Evolutionary conservation across 192 early-diverging fungal species (phyloP).

Genomic region (Gamsiella multidivaricata): DNA sequence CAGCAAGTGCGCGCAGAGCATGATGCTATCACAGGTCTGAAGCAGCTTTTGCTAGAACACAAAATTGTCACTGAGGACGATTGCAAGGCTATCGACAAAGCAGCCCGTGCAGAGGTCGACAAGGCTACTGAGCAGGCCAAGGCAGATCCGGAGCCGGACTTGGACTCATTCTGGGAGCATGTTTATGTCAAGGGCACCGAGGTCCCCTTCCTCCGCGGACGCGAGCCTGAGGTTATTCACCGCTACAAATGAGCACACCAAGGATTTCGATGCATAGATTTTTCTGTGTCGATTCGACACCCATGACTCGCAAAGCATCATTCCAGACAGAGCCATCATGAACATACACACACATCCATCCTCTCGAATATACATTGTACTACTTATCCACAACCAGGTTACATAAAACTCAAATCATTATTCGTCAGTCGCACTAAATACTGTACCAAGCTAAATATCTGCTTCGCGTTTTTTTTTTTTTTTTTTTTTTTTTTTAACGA

Average conservation of each 20-base stretch:
- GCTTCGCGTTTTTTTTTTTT: too few species aligned
- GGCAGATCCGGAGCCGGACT: slow-evolving; percentile 73
- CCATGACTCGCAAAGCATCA: too few species aligned
- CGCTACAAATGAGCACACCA: slow-evolving; percentile 10
- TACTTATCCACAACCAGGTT: too few species aligned
- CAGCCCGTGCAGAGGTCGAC: slow-evolving; percentile 84
- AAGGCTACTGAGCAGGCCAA: slow-evolving; percentile 82
- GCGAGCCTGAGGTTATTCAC: slow-evolving; percentile 76
- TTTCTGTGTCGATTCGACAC: too few species aligned
- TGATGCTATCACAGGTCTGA: slow-evolving; percentile 93
- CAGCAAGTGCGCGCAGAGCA: slow-evolving; percentile 91
- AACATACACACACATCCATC: too few species aligned
- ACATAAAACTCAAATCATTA: too few species aligned
- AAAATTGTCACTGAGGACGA: slow-evolving; percentile 80
- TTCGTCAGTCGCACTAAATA: too few species aligned
- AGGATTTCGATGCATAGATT: not conserved
- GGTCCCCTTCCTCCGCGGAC: slow-evolving; percentile 77
- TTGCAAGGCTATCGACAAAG: slow-evolving; percentile 90
- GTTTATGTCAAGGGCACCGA: slow-evolving; percentile 85
- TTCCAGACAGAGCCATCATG: too few species aligned
- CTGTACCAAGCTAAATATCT: too few species aligned
- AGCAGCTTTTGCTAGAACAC: slow-evolving; percentile 77
- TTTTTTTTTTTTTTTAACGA: too few species aligned
- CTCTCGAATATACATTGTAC: too few species aligned
- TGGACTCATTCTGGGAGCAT: slow-evolving; percentile 76